Evolutionary conservation across 352 stramenopile species (phyloP).

Genomic region (Phytophthora lateralis): DNA sequence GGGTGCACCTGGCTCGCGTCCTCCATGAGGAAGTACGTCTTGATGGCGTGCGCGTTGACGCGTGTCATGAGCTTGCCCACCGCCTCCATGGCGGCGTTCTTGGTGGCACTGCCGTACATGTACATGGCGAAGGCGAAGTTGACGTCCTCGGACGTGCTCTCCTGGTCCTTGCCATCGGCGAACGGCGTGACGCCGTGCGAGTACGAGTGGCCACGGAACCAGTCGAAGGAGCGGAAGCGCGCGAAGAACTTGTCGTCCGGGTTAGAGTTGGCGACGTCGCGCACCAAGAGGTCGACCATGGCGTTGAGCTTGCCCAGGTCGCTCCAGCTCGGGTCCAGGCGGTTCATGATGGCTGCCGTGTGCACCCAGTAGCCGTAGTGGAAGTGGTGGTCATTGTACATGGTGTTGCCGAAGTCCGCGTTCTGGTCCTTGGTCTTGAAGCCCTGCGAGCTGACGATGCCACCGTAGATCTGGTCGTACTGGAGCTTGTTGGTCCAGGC

Average conservation of each 20-base stretch:
- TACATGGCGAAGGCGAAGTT: conserved; percentile 67
- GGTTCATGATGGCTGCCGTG: conserved; percentile 53
- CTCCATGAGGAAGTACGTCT: conserved; percentile 69
- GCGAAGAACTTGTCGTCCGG: conserved; percentile 51
- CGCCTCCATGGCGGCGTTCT: conserved; percentile 34
- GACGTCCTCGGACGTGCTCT: conserved; percentile 71
- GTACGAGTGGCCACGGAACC: conserved; percentile 73
- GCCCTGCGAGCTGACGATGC: conserved; percentile 59
- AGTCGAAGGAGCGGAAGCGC: conserved; percentile 68
- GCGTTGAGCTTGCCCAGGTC: conserved; percentile 44
- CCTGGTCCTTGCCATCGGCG: conserved; percentile 70
- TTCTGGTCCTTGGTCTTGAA: conserved; percentile 62
- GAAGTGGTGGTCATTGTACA: conserved; percentile 83
- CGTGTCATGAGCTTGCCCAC: conserved; percentile 57
- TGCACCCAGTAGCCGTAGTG: conserved; percentile 79
- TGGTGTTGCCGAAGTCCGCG: conserved; percentile 73
- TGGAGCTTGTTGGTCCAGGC: conserved; percentile 53
- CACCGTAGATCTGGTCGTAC: conserved; percentile 62
- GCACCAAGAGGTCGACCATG: conserved; percentile 46
- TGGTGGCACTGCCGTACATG: conserved; percentile 56
- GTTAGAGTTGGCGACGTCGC: conserved; percentile 62
- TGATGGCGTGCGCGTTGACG: conserved; percentile 55
- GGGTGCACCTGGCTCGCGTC: conserved; percentile 56
- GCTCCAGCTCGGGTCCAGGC: conserved; percentile 48
- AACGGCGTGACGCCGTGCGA: conserved; percentile 70